Conservation (phyloP, 768 basidiomycete genomes). For the Russula dissimulans region DNA sequence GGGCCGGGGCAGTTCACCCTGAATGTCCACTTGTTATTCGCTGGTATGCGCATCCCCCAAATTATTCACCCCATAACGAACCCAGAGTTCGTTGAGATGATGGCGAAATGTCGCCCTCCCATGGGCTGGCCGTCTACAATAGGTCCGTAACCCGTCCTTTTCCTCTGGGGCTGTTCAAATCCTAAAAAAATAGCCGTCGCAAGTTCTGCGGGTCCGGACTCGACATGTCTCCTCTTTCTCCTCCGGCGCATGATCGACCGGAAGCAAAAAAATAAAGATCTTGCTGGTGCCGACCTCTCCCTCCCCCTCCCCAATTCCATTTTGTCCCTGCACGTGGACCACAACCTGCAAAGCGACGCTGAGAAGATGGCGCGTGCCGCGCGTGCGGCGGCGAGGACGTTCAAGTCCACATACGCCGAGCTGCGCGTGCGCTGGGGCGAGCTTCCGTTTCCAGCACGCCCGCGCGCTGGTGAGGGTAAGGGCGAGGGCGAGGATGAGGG, state of each 20-base stretch:
- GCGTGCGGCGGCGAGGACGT: constrained; percentile 31
- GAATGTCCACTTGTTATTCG: neutral
- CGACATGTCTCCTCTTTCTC: constrained; percentile 67
- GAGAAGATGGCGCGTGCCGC: constrained; percentile 45
- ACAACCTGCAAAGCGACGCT: constrained; percentile 56
- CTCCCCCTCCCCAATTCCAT: constrained; percentile 19
- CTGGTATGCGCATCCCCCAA: neutral
- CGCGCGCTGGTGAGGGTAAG: constrained; percentile 32
- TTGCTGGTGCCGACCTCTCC: constrained; percentile 6
- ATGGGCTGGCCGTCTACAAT: constrained; percentile 41
- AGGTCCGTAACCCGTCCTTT: constrained; percentile 27
- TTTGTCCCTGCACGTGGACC: constrained; percentile 58
- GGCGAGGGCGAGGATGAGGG: too few species aligned
- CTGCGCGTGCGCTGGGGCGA: constrained; percentile 49
- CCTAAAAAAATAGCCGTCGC: constrained; percentile 45
- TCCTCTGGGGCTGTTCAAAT: neutral
- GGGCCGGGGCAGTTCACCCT: neutral
- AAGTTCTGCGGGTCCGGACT: constrained; percentile 78
- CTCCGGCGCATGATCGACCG: constrained; percentile 29
- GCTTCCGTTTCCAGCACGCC: constrained; percentile 41
- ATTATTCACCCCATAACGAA: constrained; percentile 13
- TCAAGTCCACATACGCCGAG: constrained; percentile 40
- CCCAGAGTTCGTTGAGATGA: constrained; percentile 40
- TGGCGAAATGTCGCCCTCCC: constrained; percentile 40
- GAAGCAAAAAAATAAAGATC: constrained; percentile 18